These are phyloP conservation scores for Ophiosphaerella korrae DNA, from an alignment of 2,329 filamentous ascomycete species.

Conservation along the genomic window DNA sequence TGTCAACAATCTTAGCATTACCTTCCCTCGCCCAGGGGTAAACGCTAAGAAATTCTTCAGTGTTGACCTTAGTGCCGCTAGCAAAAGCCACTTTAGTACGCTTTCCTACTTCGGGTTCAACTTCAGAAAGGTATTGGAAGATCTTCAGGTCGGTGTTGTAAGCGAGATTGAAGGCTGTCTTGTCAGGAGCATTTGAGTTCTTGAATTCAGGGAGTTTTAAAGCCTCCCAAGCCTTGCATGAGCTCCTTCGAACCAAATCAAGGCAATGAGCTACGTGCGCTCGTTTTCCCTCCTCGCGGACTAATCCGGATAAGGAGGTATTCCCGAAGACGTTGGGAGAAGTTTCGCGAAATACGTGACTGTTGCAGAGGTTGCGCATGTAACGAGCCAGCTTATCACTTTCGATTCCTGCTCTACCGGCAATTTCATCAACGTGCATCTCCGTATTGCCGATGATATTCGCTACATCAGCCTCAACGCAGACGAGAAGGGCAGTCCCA, in stretches of 20 bases:
- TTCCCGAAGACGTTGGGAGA: conserved; percentile 4
- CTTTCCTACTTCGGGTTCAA: conserved; percentile 6
- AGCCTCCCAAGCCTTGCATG: conserved; percentile 3
- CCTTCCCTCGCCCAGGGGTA: conserved; percentile 5
- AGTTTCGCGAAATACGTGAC: conserved; percentile 4
- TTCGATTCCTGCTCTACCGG: not conserved
- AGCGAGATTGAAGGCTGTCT: conserved; percentile 5
- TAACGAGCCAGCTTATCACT: conserved; percentile 4
- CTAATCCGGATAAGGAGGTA: conserved; percentile 1
- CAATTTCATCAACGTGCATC: conserved; percentile 5
- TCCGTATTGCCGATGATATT: conserved; percentile 2
- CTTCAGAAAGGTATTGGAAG: conserved; percentile 6
- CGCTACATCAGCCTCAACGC: conserved; percentile 2
- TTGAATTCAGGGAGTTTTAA: conserved; percentile 1
- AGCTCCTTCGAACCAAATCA: conserved; percentile 2
- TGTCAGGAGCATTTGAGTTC: conserved; percentile 1
- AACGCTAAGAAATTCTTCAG: conserved; percentile 2
- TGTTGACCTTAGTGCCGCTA: conserved; percentile 5
- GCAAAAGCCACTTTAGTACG: conserved; percentile 6
- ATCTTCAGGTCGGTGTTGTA: conserved; percentile 2
- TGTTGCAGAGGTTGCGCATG: conserved; percentile 6
- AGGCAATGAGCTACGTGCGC: conserved; percentile 3
- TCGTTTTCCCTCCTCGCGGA: conserved; percentile 1
- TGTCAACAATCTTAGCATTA: conserved; percentile 6
- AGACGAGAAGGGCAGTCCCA: conserved; percentile 5